Base-by-base conservation (phyloP, 257 asterid genomes). In the Coffea canephora region DNA sequence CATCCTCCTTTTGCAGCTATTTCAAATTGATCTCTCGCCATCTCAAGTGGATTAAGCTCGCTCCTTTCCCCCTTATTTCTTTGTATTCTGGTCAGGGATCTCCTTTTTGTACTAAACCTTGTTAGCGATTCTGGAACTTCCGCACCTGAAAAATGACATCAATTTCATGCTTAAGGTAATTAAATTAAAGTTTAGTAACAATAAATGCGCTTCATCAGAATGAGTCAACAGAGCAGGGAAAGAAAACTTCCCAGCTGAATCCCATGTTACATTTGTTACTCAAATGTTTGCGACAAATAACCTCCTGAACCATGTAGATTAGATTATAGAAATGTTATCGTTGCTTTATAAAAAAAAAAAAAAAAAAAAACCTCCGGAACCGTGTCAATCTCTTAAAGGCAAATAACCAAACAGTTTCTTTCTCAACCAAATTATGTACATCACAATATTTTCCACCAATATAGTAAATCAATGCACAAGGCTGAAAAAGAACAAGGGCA, bases 1-100 rank as follows among this genome's bases (percentile, higher is more conserved):
- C 88, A 90, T 70, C 99, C 98, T 41, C 92, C 92, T 75, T 80
- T 86, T 8, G 98, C 98, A 77, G 99, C 99, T 79, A 80, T 87
- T 83, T 88, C 97, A 72, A 95, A 95, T 64, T 92, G 96, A 54
- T 84, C 87, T 87, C 90, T 92, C 9, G 97, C 98, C 93, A 88
- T 76, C 86, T 89, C 96, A 70, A 91, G 74, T 27, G 96, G 95
- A 84, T 86, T 90, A 25, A 65, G 62, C 82, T 86, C 89, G 0
- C 55, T 66, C 23, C 27, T 79, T 83, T 41, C 84, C 25, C 25
- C 84, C 21, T 39, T 77, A 57, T 62, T 54, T 80, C 82, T 88
- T 80, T 76, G 88, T 67, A 59, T 84, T 85, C 83, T 83, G 78
- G 25, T 82, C 69, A 86, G 64, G 13, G 85, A 66, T 68, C 83